Conservation (phyloP, 495 filamentous ascomycete genomes). For the Aspergillus baeticus region DNA sequence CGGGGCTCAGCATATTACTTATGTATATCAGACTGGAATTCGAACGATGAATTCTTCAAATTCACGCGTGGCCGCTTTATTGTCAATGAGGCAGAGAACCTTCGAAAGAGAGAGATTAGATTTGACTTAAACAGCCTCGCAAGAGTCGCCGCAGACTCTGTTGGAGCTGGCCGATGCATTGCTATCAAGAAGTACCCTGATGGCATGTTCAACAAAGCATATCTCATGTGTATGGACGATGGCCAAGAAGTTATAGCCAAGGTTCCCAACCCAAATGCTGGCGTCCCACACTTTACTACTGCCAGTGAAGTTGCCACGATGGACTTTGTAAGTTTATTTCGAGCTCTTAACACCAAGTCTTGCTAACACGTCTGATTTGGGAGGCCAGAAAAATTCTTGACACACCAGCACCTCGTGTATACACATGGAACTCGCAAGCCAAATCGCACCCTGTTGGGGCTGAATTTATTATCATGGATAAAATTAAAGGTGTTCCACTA, state of each 20-base stretch:
- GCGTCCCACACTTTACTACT: constrained; percentile 31
- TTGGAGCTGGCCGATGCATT: constrained; percentile 32
- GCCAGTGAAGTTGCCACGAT: constrained; percentile 43
- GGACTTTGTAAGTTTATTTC: constrained; percentile 32
- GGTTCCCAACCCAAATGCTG: constrained; percentile 39
- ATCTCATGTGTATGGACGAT: constrained; percentile 41
- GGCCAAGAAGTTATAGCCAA: constrained; percentile 36
- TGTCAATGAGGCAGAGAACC: constrained; percentile 32
- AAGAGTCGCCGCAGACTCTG: constrained; percentile 31
- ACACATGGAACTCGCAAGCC: constrained; percentile 27
- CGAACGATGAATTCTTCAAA: constrained; percentile 33
- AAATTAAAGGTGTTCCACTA: constrained; percentile 27
- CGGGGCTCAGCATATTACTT: constrained; percentile 11
- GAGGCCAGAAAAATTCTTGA: constrained; percentile 24
- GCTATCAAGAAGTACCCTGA: constrained; percentile 32
- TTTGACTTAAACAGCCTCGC: constrained; percentile 37
- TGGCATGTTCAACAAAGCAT: constrained; percentile 41
- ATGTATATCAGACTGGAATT: constrained; percentile 30
- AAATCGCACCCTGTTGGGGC: constrained; percentile 29
- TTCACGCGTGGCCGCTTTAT: constrained; percentile 38
- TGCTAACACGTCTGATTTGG: constrained; percentile 12
- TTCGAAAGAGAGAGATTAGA: constrained; percentile 31
- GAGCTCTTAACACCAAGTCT: constrained; percentile 7
- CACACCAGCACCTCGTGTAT: constrained; percentile 28
- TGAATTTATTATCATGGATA: constrained; percentile 41